Evolutionary conservation across 192 early-diverging fungal species (phyloP), one percentile per base, ranked within the genome.

Genomic region (Oehlia diaphana): DNA sequence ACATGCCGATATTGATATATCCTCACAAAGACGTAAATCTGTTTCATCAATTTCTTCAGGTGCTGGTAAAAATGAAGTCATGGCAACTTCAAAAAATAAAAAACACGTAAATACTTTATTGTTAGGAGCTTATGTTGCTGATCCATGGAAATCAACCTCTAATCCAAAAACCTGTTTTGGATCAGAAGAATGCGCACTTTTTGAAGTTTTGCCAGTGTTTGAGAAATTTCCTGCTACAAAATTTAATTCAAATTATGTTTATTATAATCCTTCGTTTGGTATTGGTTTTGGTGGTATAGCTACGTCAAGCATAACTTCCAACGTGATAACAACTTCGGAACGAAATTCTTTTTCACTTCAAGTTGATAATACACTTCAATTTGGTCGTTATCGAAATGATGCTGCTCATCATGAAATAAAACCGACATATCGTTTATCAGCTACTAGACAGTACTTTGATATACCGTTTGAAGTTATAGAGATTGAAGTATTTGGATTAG

Each of bases 401-500:
- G 12, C 35, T 35, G 12, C 35, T 13, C 21, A 42, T 63, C 12
- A 26, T 35, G 62, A n/a, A 13, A n/a, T 39, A 2, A 14, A 23
- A 39, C 61, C 61, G 16, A 63, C 74, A 6, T 76, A 64, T 28
- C 61, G 62, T 62, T 83, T 85, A 77, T 86, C 82, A 42, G 80
- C 21, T 39, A 77, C 10, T 63, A 83, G 79, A n/a, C 86, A 69
- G 23, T 79, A 81, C 8, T 63, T 76, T 44, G 61, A 76, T 76
- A 64, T 63, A 63, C 16, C 28, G 0, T 87, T 88, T 61, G 72
- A 76, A 3, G 73, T 83, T 35, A 82, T 88, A 82, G 87, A 90
- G 44, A 80, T 85, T n/a, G 88, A 90, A 39, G 89, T 87, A 0
- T 87, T 88, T 84, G 89, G 89, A 2, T 44, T 89, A 19, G 89